Evolutionary conservation across 768 basidiomycete species (phyloP), one percentile per base, ranked within the genome.

Genomic region (Phylloporus scabripes): DNA sequence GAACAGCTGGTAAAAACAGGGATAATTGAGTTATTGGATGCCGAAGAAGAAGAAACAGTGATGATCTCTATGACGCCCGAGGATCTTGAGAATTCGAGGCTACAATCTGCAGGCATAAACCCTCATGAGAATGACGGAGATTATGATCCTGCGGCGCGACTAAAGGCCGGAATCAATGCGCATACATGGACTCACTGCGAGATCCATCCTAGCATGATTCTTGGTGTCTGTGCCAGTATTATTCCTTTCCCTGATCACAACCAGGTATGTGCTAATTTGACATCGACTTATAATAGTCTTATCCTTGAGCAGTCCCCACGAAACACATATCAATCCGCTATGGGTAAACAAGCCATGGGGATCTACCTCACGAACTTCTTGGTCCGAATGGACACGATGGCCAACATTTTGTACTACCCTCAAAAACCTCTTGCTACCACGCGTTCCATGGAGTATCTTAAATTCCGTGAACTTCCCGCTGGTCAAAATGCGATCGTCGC

Each of bases 301-400:
- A 53, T 49, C 58, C 17, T 50, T 26, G 46, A 28, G 9, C 55
- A 98, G 91, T 99, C 95, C 51, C 95, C 95, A 57, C 96, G 95
- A 82, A 99, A 99, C 65, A 99, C 95, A 4, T 99, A 99, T 64
- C 95, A 99, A 73, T 98, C 95, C 39, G 95, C 95, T 45, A 99
- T 99, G 95, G 96, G 96, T 59, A 99, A 99, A 73, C 95, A 99
- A 81, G 95, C 95, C 10, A 99, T 99, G 95, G 95, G 96, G 44
- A 92, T 98, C 57, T 96, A 89, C 71, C 78, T 98, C 31, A 98
- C 95, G 31, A 99, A 98, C 70, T 99, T 95, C 78, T 81, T 96
- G 58, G 87, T 97, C 58, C 92, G 95, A 46, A 95, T 98, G 92
- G 95, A 99, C 68, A 99, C 96, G 9, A 98, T 98, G 95, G 92